Evolutionary conservation across 805 yeast genomes (phyloP).

Genomic region (Candida orba): DNA sequence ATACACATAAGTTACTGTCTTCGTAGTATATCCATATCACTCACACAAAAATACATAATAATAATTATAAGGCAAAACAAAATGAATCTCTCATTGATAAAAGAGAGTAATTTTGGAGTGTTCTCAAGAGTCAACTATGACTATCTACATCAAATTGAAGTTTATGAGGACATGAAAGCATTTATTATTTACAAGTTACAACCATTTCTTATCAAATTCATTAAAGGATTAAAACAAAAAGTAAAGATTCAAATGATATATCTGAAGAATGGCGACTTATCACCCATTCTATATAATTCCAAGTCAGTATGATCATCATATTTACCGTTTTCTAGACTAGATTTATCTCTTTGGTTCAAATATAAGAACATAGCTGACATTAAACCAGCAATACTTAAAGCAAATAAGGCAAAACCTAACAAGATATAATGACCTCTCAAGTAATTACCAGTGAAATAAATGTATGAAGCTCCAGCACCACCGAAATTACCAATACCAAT

Average conservation of each 20-base stretch:
- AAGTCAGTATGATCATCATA: slow-evolving; percentile 24
- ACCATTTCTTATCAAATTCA: too few relatives aligned
- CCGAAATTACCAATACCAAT: slow-evolving; percentile 34
- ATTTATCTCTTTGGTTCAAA: slow-evolving; percentile 20
- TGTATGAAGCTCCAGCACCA: slow-evolving; percentile 31
- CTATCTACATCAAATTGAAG: too few relatives aligned
- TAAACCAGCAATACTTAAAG: slow-evolving; percentile 20
- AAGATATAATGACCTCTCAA: slow-evolving; percentile 28
- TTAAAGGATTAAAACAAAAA: not conserved
- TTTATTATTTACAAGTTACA: too few relatives aligned
- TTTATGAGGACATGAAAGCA: too few relatives aligned
- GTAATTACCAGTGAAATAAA: slow-evolving; percentile 26
- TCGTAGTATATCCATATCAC: too few relatives aligned
- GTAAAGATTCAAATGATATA: slow-evolving; percentile 18
- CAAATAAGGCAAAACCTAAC: slow-evolving; percentile 28
- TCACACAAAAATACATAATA: too few relatives aligned
- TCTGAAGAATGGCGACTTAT: slow-evolving; percentile 34
- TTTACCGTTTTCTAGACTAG: slow-evolving; percentile 25
- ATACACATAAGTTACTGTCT: too few relatives aligned
- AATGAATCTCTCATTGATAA: too few relatives aligned
- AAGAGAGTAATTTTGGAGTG: too few relatives aligned
- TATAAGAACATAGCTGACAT: slow-evolving; percentile 19
- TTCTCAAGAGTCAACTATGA: too few relatives aligned
- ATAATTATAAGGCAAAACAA: too few relatives aligned
- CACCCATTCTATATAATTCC: slow-evolving; percentile 35